Evolutionary conservation across 2,329 filamentous ascomycete genomes (phyloP).

Genomic region (Hymenoscyphus scutula): DNA sequence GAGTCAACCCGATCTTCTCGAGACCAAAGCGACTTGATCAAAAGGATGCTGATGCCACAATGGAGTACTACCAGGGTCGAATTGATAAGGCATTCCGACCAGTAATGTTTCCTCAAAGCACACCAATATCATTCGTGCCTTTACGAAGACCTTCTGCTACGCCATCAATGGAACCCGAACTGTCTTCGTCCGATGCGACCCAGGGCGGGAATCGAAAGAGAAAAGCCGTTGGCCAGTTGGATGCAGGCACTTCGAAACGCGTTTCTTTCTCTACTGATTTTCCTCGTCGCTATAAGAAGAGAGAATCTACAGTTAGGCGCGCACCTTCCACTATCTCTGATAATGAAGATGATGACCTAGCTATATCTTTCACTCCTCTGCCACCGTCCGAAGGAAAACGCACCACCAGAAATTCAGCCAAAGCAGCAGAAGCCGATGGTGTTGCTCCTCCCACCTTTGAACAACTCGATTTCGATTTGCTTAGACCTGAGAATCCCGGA

Average conservation of each 20-base stretch:
- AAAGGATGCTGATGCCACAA: constrained; percentile 16
- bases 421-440: constrained; percentile 6
- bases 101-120: constrained; percentile 18
- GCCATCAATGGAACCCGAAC: background rate
- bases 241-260: background rate
- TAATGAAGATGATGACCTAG: background rate
- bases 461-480: constrained; percentile 22
- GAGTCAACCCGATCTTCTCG: constrained; percentile 32
- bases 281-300: constrained; percentile 9
- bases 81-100: constrained; percentile 29
- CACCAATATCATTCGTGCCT: background rate
- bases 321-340: background rate
- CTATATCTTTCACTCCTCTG: background rate
- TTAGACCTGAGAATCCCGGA: constrained; percentile 27
- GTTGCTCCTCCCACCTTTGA: constrained; percentile 23
- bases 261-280: constrained; percentile 15
- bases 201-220: background rate
- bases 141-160: background rate
- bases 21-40: constrained; percentile 22
- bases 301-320: background rate
- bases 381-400: background rate
- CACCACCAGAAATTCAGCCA: background rate
- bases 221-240: background rate
- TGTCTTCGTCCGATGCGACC: background rate
- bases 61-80: constrained; percentile 24